These are phyloP conservation scores for Proliferodiscus dingleyae DNA, from an alignment of 2,329 filamentous ascomycete genomes.

Conservation along the genomic window DNA sequence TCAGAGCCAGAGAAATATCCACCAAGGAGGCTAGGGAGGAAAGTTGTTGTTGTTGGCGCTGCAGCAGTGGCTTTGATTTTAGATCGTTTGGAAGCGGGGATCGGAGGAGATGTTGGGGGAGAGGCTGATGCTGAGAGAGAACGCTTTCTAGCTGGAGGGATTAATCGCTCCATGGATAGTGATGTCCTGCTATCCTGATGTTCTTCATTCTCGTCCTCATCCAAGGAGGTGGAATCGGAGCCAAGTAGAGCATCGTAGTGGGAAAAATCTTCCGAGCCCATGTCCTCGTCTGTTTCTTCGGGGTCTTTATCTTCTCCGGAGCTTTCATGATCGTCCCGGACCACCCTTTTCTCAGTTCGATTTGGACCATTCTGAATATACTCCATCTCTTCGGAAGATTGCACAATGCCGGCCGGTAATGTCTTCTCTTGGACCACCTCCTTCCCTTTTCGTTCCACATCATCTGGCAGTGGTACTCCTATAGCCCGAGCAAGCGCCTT, in stretches of 20 bases:
- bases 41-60: constrained; percentile 43
- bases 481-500: constrained; percentile 27
- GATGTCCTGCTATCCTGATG: too few relatives aligned
- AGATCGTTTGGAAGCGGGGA: constrained; percentile 12
- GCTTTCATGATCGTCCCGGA: too few relatives aligned
- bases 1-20: constrained; percentile 77
- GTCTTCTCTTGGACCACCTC: constrained; percentile 17
- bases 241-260: constrained; percentile 28
- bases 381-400: constrained; percentile 7
- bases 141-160: too few relatives aligned
- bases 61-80: constrained; percentile 15
- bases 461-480: constrained; percentile 25
- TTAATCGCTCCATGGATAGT: too few relatives aligned
- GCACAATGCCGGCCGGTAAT: constrained; percentile 4
- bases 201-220: constrained; percentile 19
- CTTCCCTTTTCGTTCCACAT: constrained; percentile 11
- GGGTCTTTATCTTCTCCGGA: neutral
- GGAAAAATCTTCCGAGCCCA: constrained; percentile 24
- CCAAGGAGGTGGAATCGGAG: constrained; percentile 26
- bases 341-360: too few relatives aligned
- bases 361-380: too few relatives aligned
- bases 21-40: constrained; percentile 71
- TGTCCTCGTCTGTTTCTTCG: constrained; percentile 7
- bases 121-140: constrained; percentile 22
- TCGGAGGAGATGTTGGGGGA: constrained; percentile 13